Evolutionary conservation across 2,329 filamentous ascomycete species (phyloP).

Genomic region (Diaporthe citriasiana): DNA sequence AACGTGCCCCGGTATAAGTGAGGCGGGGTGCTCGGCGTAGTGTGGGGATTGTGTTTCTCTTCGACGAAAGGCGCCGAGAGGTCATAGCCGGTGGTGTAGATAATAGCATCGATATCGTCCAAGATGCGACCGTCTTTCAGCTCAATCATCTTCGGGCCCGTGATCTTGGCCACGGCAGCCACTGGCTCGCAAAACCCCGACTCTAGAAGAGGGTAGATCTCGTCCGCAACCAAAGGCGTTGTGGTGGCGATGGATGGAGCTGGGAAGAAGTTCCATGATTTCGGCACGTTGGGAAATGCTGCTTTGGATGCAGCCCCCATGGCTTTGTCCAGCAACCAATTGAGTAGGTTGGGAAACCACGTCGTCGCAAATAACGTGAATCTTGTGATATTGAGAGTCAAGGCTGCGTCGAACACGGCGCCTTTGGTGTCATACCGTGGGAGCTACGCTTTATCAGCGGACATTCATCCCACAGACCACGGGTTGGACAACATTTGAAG

Average conservation of each 20-base stretch:
- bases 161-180: conserved; percentile 29
- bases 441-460: background rate
- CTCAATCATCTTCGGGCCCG: conserved; percentile 36
- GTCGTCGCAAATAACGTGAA: conserved; percentile 18
- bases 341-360: background rate
- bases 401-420: background rate
- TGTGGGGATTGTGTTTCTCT: conserved; percentile 12
- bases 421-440: conserved; percentile 24
- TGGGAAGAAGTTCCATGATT: conserved; percentile 37
- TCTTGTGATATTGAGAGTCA: conserved; percentile 1
- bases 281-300: conserved; percentile 19
- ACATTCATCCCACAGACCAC: background rate
- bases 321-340: conserved; percentile 4
- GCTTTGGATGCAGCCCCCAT: conserved; percentile 10
- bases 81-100: conserved; percentile 41
- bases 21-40: background rate
- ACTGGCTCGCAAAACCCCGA: conserved; percentile 42
- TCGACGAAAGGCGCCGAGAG: conserved; percentile 25
- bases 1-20: conserved; percentile 36
- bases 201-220: conserved; percentile 36
- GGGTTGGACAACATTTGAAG: no score
- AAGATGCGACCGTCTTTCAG: conserved; percentile 37
- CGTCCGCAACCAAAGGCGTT: conserved; percentile 37
- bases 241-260: conserved; percentile 37
- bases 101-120: conserved; percentile 41